phyloP scores from a whole-genome alignment of 2,329 filamentous ascomycete genomes.

The Lomentospora prolificans region DNA sequence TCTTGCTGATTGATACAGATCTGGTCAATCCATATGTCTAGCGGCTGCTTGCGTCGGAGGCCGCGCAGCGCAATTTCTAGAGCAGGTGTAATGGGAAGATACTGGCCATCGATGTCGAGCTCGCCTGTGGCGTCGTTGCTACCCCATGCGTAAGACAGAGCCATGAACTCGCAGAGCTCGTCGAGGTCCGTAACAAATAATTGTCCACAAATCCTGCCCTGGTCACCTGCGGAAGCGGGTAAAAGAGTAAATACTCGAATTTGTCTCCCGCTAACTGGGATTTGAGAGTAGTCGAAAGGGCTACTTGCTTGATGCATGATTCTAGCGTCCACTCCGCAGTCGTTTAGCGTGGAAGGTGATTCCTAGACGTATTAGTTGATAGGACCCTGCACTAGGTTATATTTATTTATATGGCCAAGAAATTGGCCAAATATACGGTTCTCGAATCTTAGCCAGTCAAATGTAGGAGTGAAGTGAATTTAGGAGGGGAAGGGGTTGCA shows the following conservation, averaged over 20 bases:
- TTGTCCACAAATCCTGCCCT: background rate
- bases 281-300: background rate
- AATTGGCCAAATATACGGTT: too few relatives aligned
- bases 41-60: background rate
- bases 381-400: too few relatives aligned
- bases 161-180: background rate
- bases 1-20: slow-evolving; percentile 8
- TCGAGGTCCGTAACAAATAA: background rate
- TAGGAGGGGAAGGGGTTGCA: too few relatives aligned
- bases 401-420: too few relatives aligned
- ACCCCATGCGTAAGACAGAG: background rate
- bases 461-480: too few relatives aligned
- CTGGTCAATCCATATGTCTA: slow-evolving; percentile 15
- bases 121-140: background rate
- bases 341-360: too few relatives aligned
- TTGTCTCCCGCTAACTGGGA: background rate
- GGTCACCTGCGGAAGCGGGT: background rate
- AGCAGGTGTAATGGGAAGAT: background rate
- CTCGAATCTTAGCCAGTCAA: too few relatives aligned
- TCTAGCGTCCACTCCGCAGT: too few relatives aligned
- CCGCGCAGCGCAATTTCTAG: background rate
- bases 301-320: background rate
- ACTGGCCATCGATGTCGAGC: background rate
- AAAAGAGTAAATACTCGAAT: background rate
- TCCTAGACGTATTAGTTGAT: too few relatives aligned